Evolutionary conservation across 2,329 filamentous ascomycete species (phyloP), one percentile per base, ranked within the genome.

Genomic region (Aureobasidium mangrovei): DNA sequence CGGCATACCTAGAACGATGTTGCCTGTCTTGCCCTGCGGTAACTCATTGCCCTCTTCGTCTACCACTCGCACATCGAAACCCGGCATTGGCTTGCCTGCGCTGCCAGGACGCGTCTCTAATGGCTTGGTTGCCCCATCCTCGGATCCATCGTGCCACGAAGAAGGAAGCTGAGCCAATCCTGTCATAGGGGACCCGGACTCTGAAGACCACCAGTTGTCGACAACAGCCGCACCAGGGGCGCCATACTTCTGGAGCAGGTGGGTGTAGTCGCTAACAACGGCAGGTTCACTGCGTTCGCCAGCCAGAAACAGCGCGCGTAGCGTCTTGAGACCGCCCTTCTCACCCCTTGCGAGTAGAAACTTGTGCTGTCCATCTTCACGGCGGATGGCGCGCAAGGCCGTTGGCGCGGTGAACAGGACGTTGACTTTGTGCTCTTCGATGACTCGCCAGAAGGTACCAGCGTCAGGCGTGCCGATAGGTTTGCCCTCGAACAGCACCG

Each of bases 401-500:
- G 82, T 96, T 0, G 91, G 91, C 0, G 91, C 91, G 0, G 91
- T 95, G 66, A 88, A 95, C 62, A 95, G 75, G 4, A 82, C 80
- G 58, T 88, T 94, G 53, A 94, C 89, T 63, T 84, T 84, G 74
- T 96, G 85, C 62, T 94, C 86, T 60, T 90, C 84, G 3, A 94
- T 55, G 18, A 95, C 81, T 2, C 90, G 78, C 91, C 91, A 97
- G 67, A 96, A 93, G 0, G 86, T 85, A 4, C 88, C 85, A 0
- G 89, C 86, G 62, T 95, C 84, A 0, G 91, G 91, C 0, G 90
- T 95, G 4, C 90, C 90, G 9, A 95, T 77, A 0, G 91, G 91
- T 61, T 96, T 96, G n/a, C 91, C 91, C 71, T 96, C 91, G 67
- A 90, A 96, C 0, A 96, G 75, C 1, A 96, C 81, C 0, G 89